A percentile compares a stretch with the other conserved stretches of the same genome.
Conservation (phyloP, 805 yeast genomes). For the Yamadazyma insecticola region DNA sequence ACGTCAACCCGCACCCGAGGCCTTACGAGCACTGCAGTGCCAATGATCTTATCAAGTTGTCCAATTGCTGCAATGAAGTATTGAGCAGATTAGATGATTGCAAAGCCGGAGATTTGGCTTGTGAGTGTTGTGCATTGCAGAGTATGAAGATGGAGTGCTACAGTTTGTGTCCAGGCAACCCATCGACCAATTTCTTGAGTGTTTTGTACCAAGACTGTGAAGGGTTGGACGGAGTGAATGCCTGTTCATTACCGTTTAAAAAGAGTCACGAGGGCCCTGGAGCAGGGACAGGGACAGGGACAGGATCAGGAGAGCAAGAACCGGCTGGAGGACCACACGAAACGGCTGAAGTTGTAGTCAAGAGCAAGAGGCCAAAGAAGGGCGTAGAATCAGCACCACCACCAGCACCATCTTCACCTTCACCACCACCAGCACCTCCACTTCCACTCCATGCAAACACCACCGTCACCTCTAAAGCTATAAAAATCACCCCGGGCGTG, state of each 20-base stretch:
- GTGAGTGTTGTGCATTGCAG: conserved; percentile 55
- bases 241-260: conserved; percentile 47
- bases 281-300: no score
- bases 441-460: no score
- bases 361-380: no score
- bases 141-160: conserved; percentile 42
- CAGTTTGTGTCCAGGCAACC: conserved; percentile 45
- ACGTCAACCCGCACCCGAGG: conserved; percentile 44
- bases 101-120: conserved; percentile 49
- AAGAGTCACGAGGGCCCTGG: conserved; percentile 20
- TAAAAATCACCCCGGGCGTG: no score
- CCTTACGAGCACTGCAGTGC: conserved; percentile 38
- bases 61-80: conserved; percentile 44
- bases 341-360: no score
- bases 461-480: no score
- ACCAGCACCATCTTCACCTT: no score
- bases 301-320: no score
- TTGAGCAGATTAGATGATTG: conserved; percentile 44
- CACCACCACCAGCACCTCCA: no score
- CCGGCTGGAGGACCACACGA: no score
- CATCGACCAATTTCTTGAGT: conserved; percentile 43
- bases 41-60: conserved; percentile 38
- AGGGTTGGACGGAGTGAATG: conserved; percentile 44
- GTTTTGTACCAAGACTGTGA: conserved; percentile 44
- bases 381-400: no score